Conservation (phyloP, 176 grass and related monocot species). For the Zizania latifolia region DNA sequence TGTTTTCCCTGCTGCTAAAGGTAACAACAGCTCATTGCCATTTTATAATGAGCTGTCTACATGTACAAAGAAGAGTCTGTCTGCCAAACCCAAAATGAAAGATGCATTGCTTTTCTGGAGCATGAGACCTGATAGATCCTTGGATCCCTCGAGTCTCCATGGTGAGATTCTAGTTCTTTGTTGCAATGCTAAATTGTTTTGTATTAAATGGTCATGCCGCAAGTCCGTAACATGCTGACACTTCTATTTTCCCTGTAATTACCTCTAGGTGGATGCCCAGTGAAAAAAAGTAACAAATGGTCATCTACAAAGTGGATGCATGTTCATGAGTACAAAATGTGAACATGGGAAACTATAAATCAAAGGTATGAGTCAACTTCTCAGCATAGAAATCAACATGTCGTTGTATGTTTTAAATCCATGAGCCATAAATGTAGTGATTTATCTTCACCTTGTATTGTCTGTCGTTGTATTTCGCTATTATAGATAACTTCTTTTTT, state of each 20-base stretch:
- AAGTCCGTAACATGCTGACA: too few relatives aligned
- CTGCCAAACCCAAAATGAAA: constrained; percentile 85
- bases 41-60: too few relatives aligned
- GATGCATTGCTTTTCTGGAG: constrained; percentile 98
- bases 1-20: too few relatives aligned
- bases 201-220: too few relatives aligned
- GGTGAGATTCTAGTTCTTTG: constrained; percentile 44
- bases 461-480: too few relatives aligned
- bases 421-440: background rate
- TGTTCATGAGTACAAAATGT: constrained; percentile 72
- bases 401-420: background rate
- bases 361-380: constrained; percentile 20
- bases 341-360: constrained; percentile 7
- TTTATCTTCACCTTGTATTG: background rate
- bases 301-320: constrained; percentile 93
- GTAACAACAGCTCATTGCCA: too few relatives aligned
- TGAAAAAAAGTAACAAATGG: constrained; percentile 86
- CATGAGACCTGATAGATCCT: too few relatives aligned
- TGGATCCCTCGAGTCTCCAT: too few relatives aligned
- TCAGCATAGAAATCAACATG: background rate
- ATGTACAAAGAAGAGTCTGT: too few relatives aligned
- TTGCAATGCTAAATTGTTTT: background rate
- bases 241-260: background rate
- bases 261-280: constrained; percentile 67
- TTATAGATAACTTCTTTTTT: too few relatives aligned